These are phyloP conservation scores for grape (Vitis vinifera) DNA, from an alignment of 164 flowering plant genomes.

Conservation along the genomic window ASM3070453v1 NC_081817.1:23976001-23976500, in stretches of 20 bases:
- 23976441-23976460: neutral
- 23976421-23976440: neutral
- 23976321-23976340: too few species aligned
- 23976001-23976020: neutral
- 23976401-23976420: neutral
- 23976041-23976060: conserved; percentile 1
- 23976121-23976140: conserved; percentile 1
- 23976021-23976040: neutral
- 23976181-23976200: neutral
- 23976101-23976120: conserved; percentile 1
- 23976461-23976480: too few species aligned
- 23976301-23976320: conserved; percentile 20
- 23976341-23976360: too few species aligned
- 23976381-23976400: conserved; percentile 1
- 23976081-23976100: neutral
- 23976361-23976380: neutral
- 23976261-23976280: conserved; percentile 2
- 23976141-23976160: conserved; percentile 12
- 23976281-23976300: conserved; percentile 27
- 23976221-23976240: conserved; percentile 12
- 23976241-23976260: neutral
- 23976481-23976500: too few species aligned
- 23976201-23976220: neutral
- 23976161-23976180: conserved; percentile 11
- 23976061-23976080: conserved; percentile 4